Evolutionary conservation across 805 yeast species (phyloP).

Genomic region (Hanseniaspora guilliermondii): DNA sequence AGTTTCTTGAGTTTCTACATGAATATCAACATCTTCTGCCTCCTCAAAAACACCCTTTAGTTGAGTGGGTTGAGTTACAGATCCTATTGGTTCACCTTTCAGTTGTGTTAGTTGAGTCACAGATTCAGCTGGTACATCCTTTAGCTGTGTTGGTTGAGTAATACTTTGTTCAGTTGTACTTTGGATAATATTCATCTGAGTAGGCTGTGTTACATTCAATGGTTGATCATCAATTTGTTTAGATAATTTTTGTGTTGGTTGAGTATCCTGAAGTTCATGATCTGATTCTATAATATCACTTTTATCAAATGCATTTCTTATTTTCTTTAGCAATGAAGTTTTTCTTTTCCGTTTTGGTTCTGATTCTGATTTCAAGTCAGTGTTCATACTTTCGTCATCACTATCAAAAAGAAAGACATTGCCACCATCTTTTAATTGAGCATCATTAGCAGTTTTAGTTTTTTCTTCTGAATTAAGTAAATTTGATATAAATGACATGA

Average conservation of each 20-base stretch:
- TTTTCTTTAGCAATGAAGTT: conserved; percentile 7
- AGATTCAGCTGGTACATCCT: too few relatives aligned
- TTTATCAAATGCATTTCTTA: conserved; percentile 13
- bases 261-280: conserved; percentile 12
- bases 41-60: neutral
- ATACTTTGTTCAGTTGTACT: neutral
- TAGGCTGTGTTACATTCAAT: conserved; percentile 1
- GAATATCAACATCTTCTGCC: neutral
- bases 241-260: conserved; percentile 11
- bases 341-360: conserved; percentile 21
- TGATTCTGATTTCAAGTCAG: conserved; percentile 15
- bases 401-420: conserved; percentile 8
- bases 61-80: neutral
- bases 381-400: conserved; percentile 13
- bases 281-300: neutral
- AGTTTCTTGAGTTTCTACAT: neutral
- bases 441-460: neutral
- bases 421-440: neutral
- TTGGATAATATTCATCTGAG: neutral
- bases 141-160: neutral
- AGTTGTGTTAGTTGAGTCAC: neutral
- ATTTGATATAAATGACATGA: neutral
- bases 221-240: neutral
- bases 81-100: too few relatives aligned
- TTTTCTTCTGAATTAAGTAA: neutral